These are phyloP conservation scores for Haplosporangium gracile DNA, from an alignment of 192 early-diverging fungal genomes.

Conservation along the genomic window DNA sequence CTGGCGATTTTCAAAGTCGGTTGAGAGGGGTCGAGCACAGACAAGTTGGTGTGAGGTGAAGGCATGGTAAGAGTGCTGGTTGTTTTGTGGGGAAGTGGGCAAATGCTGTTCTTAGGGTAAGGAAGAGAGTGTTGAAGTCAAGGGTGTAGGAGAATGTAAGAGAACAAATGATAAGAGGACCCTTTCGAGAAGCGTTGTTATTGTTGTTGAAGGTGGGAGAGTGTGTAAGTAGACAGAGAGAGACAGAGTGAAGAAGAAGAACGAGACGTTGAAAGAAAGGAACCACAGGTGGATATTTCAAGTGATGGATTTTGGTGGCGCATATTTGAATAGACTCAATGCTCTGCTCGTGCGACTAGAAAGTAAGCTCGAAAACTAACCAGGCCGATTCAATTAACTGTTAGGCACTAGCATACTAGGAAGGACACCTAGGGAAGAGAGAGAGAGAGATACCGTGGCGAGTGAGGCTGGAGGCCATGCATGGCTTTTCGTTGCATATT, in stretches of 20 bases:
- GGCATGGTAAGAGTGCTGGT: not conserved
- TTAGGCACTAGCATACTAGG: not conserved
- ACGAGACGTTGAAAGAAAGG: not conserved
- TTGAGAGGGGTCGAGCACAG: not conserved
- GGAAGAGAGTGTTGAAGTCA: not conserved
- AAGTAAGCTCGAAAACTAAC: not conserved
- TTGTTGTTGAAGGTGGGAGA: not conserved
- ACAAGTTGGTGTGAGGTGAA: not conserved
- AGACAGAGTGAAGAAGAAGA: not conserved
- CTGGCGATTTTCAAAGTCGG: conserved; percentile 13
- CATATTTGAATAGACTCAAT: not conserved
- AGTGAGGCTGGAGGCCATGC: not conserved
- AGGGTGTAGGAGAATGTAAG: not conserved
- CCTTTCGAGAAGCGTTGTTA: not conserved
- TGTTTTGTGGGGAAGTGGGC: not conserved
- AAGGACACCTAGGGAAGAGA: not conserved
- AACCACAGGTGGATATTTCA: not conserved
- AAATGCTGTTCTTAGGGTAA: not conserved
- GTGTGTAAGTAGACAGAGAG: not conserved
- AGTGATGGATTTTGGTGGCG: not conserved
- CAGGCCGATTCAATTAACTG: no score
- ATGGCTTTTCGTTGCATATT: not conserved
- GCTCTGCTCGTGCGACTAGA: not conserved
- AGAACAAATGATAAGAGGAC: not conserved
- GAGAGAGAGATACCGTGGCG: not conserved